A percentile compares a stretch with the other conserved stretches of the same genome.
Evolutionary conservation across 768 basidiomycete genomes (phyloP).

Genomic region (Cystobasidium ongulense): DNA sequence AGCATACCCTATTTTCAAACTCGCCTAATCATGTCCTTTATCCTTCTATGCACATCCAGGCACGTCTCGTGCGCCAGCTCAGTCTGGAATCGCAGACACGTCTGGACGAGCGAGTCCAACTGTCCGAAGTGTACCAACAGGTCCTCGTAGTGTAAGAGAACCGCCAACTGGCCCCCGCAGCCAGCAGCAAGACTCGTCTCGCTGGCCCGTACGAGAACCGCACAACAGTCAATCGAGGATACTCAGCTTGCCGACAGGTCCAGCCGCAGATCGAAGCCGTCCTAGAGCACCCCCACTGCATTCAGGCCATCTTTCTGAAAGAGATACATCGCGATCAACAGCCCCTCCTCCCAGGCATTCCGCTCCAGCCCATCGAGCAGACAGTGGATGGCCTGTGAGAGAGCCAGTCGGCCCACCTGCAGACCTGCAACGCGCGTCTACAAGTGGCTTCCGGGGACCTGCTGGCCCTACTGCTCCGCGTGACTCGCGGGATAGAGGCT

Average conservation of each 20-base stretch:
- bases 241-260: not conserved
- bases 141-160: not conserved
- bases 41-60: not conserved
- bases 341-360: not conserved
- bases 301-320: not conserved
- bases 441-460: not conserved
- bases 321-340: not conserved
- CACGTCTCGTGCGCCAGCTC: not conserved
- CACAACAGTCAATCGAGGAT: not conserved
- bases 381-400: not conserved
- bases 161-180: not conserved
- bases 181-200: not conserved
- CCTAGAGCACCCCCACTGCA: not conserved
- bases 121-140: not conserved
- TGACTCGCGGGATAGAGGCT: not conserved
- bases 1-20: not conserved
- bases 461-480: not conserved
- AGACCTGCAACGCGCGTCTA: not conserved
- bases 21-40: not conserved
- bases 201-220: not conserved
- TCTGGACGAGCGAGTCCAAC: not conserved
- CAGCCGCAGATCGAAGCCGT: not conserved
- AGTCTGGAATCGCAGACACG: not conserved
- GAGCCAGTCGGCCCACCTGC: not conserved
- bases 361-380: not conserved